phyloP scores from a whole-genome alignment of 2,329 filamentous ascomycete species.

The Xylaria arbuscula region DNA sequence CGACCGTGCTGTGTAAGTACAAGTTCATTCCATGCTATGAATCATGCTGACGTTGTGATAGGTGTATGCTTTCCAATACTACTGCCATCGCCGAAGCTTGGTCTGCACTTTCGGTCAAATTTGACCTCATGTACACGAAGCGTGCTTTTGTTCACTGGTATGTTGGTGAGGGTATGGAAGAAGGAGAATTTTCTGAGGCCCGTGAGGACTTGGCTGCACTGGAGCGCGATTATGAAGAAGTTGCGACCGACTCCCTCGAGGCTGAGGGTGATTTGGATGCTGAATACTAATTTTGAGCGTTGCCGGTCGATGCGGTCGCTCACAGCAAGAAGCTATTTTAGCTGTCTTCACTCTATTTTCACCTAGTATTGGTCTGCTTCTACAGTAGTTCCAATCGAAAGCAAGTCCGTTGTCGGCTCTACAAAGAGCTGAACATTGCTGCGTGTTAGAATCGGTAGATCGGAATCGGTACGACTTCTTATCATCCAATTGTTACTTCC shows the following conservation, averaged over 20 bases:
- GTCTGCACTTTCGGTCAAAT: constrained; percentile 96
- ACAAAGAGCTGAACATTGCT: constrained; percentile 15
- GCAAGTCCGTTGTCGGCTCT: constrained; percentile 23
- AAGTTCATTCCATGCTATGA: constrained; percentile 57
- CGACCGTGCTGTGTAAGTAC: constrained; percentile 94
- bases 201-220: constrained; percentile 98
- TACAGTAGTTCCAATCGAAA: constrained; percentile 17
- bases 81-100: constrained; percentile 98
- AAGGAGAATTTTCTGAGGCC: constrained; percentile 99
- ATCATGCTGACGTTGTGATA: constrained; percentile 51
- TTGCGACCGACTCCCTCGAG: constrained; percentile 92
- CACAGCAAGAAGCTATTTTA: constrained; percentile 34
- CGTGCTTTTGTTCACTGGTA: constrained; percentile 99
- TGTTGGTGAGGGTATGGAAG: constrained; percentile 99
- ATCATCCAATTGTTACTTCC: constrained; percentile 41
- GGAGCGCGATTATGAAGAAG: constrained; percentile 99
- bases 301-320: constrained; percentile 38
- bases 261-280: constrained; percentile 86
- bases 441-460: constrained; percentile 37
- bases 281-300: constrained; percentile 77
- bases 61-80: constrained; percentile 99
- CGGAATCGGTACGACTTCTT: constrained; percentile 42
- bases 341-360: constrained; percentile 34
- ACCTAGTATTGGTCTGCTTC: constrained; percentile 28
- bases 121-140: constrained; percentile 99